Conservation (phyloP, 768 basidiomycete species). For the Lactifluus echinatus region DNA sequence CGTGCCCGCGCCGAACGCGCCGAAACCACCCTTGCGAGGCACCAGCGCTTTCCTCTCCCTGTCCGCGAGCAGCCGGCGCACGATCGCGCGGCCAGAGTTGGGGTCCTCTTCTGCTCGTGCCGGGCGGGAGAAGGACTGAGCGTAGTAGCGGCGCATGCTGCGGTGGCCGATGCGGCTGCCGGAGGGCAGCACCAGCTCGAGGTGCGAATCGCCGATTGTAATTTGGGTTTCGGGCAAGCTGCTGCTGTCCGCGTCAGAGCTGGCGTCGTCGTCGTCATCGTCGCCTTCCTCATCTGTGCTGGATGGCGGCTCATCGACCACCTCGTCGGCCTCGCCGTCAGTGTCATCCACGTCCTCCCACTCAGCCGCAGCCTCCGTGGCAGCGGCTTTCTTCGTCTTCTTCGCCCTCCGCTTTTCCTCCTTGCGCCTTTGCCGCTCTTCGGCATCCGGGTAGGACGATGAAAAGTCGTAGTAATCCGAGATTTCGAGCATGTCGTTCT, state of each 20-base stretch:
- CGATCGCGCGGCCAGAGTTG: conserved; percentile 66
- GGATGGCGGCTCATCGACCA: conserved; percentile 24
- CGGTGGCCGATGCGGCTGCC: conserved; percentile 91
- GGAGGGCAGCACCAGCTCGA: conserved; percentile 89
- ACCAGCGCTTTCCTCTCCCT: conserved; percentile 82
- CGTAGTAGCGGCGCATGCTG: conserved; percentile 76
- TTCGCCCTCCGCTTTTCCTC: conserved; percentile 10
- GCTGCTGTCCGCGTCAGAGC: conserved; percentile 31
- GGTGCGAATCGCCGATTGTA: conserved; percentile 68
- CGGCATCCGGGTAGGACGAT: conserved; percentile 57
- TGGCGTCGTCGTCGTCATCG: conserved; percentile 31
- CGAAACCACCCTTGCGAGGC: conserved; percentile 76
- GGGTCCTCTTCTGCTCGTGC: conserved; percentile 45
- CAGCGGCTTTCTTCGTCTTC: conserved; percentile 12
- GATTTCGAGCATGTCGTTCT: conserved; percentile 72
- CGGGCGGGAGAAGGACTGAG: conserved; percentile 58
- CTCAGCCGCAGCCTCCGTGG: conserved; percentile 23
- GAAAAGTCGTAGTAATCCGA: conserved; percentile 94
- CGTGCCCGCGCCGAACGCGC: conserved; percentile 74
- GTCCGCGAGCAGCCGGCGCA: conserved; percentile 69
- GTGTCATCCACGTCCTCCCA: conserved; percentile 29
- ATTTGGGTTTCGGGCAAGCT: conserved; percentile 45
- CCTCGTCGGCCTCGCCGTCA: conserved; percentile 29
- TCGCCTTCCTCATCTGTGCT: background rate
- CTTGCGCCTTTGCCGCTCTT: conserved; percentile 22